These are phyloP conservation scores for Musa itinerans DNA, from an alignment of 176 grass and related monocot species.

Conservation along the genomic window DNA sequence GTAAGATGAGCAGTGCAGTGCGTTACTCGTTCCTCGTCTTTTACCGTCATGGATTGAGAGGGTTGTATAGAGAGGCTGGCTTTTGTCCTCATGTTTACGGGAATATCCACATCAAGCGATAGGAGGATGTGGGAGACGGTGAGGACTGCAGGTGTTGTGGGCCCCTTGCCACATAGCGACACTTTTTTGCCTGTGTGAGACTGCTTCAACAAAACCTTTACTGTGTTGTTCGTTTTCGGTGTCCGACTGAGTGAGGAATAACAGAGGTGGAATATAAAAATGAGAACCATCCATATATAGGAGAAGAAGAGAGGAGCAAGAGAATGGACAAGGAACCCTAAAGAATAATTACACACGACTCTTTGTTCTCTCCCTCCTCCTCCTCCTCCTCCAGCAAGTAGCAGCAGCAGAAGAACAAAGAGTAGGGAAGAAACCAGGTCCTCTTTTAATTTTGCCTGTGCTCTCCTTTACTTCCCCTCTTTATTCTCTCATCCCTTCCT, in stretches of 20 bases:
- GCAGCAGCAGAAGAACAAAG: neutral
- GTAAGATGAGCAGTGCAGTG: too few relatives aligned
- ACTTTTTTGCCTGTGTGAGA: neutral
- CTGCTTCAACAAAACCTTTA: neutral
- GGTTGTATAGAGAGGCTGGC: too few relatives aligned
- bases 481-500: neutral
- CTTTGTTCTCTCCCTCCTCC: too few relatives aligned
- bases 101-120: too few relatives aligned
- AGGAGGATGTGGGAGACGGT: neutral
- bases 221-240: neutral
- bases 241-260: too few relatives aligned
- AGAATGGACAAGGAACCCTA: neutral
- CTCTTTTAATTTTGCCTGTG: neutral
- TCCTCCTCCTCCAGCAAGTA: too few relatives aligned
- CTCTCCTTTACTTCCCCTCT: too few relatives aligned
- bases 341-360: neutral
- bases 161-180: neutral
- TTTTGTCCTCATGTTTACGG: too few relatives aligned
- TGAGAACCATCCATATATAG: neutral
- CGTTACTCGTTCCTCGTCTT: too few relatives aligned
- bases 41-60: too few relatives aligned
- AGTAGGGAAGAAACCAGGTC: neutral
- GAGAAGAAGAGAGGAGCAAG: neutral
- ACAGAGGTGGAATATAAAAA: neutral
- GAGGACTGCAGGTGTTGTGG: neutral